Conservation (phyloP, 177 flowering plant genomes). For the Vitis hybrid region DNA sequence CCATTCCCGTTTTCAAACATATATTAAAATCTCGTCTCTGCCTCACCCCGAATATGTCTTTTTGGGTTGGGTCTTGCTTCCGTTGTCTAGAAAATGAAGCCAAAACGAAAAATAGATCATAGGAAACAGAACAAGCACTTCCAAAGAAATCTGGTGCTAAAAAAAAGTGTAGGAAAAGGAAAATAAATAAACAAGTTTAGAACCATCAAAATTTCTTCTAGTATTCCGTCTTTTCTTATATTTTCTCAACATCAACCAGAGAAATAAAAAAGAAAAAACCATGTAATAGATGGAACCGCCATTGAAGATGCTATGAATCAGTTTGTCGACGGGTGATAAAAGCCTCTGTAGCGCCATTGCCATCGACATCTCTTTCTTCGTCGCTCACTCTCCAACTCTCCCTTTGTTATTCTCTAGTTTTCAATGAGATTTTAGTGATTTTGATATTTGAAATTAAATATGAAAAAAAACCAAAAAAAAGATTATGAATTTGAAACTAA, state of each 20-base stretch:
- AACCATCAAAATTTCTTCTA: neutral
- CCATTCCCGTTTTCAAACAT: no score
- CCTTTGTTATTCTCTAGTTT: slow-evolving; percentile 4
- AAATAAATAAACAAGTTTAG: neutral
- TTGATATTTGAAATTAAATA: neutral
- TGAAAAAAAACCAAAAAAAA: no score
- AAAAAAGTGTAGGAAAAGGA: neutral
- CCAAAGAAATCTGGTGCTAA: no score
- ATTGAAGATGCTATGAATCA: slow-evolving; percentile 56
- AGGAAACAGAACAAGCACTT: neutral
- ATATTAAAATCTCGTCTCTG: no score
- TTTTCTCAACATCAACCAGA: neutral
- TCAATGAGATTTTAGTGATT: slow-evolving; percentile 32
- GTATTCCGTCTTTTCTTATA: no score
- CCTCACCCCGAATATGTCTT: no score
- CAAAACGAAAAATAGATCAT: neutral
- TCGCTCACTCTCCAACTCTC: slow-evolving; percentile 18
- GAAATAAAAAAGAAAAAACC: slow-evolving; percentile 35
- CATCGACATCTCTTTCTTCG: slow-evolving; percentile 66
- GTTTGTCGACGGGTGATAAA: slow-evolving; percentile 68
- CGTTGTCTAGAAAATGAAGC: slow-evolving; percentile 35
- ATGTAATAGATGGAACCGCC: slow-evolving; percentile 58
- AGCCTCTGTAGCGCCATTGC: slow-evolving; percentile 88
- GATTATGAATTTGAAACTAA: no score
- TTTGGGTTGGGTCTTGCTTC: no score